phyloP scores from a whole-genome alignment of 768 basidiomycete genomes.

The Boletus reticuloceps region DNA sequence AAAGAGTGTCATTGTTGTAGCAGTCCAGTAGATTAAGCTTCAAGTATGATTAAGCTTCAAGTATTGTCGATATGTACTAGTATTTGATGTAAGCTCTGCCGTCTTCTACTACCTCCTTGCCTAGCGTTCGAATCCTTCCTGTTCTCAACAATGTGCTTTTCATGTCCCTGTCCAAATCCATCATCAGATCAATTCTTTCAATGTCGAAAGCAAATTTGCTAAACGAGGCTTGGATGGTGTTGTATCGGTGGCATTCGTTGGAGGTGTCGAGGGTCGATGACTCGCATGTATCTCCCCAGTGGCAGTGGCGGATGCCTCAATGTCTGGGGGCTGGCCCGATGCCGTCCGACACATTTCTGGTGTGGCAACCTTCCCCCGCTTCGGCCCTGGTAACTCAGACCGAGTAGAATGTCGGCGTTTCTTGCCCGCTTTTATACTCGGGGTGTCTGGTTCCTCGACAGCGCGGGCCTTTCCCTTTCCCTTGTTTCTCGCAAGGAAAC shows the following conservation, averaged over 20 bases:
- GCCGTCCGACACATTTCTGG: neutral
- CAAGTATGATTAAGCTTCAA: neutral
- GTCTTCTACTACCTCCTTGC: slow-evolving; percentile 14
- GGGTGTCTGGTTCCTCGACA: slow-evolving; percentile 1
- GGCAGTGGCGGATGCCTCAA: neutral
- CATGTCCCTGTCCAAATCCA: slow-evolving; percentile 10
- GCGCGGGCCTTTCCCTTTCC: slow-evolving; percentile 17
- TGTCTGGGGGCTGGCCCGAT: neutral
- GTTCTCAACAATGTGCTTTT: slow-evolving; percentile 22
- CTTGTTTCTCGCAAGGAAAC: slow-evolving; percentile 26
- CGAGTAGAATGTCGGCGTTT: slow-evolving; percentile 16
- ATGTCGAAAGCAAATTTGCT: slow-evolving; percentile 19
- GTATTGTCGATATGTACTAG: no score
- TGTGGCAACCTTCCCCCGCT: slow-evolving; percentile 8
- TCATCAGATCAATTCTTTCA: slow-evolving; percentile 4
- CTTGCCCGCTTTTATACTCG: neutral
- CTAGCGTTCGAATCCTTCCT: slow-evolving; percentile 25
- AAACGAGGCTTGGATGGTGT: slow-evolving; percentile 15
- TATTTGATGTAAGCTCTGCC: slow-evolving; percentile 19
- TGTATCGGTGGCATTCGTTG: no score
- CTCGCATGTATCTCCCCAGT: neutral
- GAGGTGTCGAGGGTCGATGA: neutral
- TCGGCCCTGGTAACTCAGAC: slow-evolving; percentile 10
- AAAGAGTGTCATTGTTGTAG: slow-evolving; percentile 20
- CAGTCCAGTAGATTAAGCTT: slow-evolving; percentile 1